A percentile compares a stretch with the other conserved stretches of the same genome.
phyloP scores from a whole-genome alignment of 2,329 filamentous ascomycete genomes.

The Botrytis paeoniae region DNA sequence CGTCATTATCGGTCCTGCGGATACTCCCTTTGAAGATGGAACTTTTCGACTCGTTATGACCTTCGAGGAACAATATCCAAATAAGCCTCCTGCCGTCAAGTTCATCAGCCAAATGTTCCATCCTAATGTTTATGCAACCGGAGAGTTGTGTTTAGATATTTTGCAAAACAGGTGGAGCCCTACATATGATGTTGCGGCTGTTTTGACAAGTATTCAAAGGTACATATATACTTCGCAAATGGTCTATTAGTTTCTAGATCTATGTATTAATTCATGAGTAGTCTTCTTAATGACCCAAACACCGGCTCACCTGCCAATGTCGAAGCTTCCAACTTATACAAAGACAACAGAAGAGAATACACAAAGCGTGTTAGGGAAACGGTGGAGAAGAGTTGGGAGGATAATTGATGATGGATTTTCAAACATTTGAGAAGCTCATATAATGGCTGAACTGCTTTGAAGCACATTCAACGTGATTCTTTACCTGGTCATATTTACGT shows the following conservation, averaged over 20 bases:
- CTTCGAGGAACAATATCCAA: constrained; percentile 98
- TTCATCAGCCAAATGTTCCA: constrained; percentile 99
- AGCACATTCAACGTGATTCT: constrained; percentile 3
- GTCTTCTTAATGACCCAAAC: constrained; percentile 95
- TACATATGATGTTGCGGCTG: constrained; percentile 95
- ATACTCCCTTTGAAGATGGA: constrained; percentile 97
- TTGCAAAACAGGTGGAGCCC: constrained; percentile 98
- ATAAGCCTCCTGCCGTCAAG: constrained; percentile 96
- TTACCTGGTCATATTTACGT: not conserved
- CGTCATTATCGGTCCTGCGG: constrained; percentile 93
- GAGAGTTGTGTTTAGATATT: constrained; percentile 94
- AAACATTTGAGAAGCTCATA: not conserved
- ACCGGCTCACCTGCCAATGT: constrained; percentile 98
- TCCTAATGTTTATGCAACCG: constrained; percentile 95
- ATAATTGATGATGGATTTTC: constrained; percentile 47
- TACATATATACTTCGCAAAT: constrained; percentile 40
- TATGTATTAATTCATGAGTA: constrained; percentile 43
- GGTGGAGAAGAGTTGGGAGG: constrained; percentile 99
- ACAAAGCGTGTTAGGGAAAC: constrained; percentile 93
- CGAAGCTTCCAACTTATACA: constrained; percentile 96
- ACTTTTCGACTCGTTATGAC: constrained; percentile 98
- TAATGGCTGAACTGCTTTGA: constrained; percentile 1
- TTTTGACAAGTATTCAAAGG: constrained; percentile 98
- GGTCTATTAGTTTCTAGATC: not conserved
- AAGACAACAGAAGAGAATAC: constrained; percentile 96